A percentile compares a stretch with the other conserved stretches of the same genome.
phyloP scores from a whole-genome alignment of 2,329 filamentous ascomycete species.

The Ilyonectria robusta region DNA sequence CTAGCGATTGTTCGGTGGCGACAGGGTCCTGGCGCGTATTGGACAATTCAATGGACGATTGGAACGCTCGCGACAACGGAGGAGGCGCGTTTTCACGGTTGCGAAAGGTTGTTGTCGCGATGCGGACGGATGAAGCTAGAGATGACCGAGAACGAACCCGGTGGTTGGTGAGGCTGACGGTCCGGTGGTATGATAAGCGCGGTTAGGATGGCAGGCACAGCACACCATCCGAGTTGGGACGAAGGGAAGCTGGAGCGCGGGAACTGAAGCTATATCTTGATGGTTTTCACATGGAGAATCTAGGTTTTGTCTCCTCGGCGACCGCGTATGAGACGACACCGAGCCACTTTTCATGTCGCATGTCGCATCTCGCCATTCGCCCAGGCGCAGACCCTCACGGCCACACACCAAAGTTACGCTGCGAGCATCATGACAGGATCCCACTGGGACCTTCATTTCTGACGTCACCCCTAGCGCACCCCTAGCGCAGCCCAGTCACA shows the following conservation, averaged over 20 bases:
- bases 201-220: conserved; percentile 21
- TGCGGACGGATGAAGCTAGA: conserved; percentile 20
- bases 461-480: conserved; percentile 38
- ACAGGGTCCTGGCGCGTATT: conserved; percentile 1
- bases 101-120: conserved; percentile 11
- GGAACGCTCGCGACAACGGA: conserved; percentile 21
- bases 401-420: background rate
- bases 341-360: conserved; percentile 21
- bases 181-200: conserved; percentile 42
- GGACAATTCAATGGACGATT: conserved; percentile 4
- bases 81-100: conserved; percentile 6
- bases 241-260: conserved; percentile 4
- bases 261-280: background rate
- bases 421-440: conserved; percentile 1
- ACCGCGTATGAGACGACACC: conserved; percentile 7
- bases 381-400: conserved; percentile 12
- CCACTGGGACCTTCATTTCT: conserved; percentile 21
- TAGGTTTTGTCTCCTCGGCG: background rate
- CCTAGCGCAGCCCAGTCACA: background rate
- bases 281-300: conserved; percentile 2
- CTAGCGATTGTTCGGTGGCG: conserved; percentile 26
- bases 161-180: conserved; percentile 4
- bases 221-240: conserved; percentile 18
- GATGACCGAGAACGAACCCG: conserved; percentile 13
- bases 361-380: conserved; percentile 26